phyloP scores from a whole-genome alignment of 208 protist species.

The Trypanosoma mega region DNA sequence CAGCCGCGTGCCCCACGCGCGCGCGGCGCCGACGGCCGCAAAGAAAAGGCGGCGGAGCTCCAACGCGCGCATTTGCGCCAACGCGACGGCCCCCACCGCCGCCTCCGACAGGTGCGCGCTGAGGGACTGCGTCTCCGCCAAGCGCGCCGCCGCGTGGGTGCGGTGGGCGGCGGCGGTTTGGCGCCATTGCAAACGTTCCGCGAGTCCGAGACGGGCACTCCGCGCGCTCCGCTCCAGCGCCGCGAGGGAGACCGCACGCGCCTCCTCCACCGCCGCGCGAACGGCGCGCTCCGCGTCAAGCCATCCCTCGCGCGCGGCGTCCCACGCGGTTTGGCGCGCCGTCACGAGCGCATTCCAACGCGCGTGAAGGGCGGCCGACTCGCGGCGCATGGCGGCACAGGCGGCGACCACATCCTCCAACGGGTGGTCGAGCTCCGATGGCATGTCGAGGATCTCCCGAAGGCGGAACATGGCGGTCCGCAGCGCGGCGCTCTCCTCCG shows the following conservation, averaged over 20 bases:
- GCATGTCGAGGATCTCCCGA: conserved; percentile 35
- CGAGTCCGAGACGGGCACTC: conserved; percentile 15
- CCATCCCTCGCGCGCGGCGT: conserved; percentile 8
- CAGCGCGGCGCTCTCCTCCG: conserved; percentile 31
- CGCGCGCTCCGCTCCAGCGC: conserved; percentile 16
- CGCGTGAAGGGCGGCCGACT: conserved; percentile 24
- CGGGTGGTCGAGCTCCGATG: conserved; percentile 48
- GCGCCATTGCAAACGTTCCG: not conserved
- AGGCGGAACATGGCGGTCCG: conserved; percentile 34
- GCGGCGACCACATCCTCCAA: conserved; percentile 34
- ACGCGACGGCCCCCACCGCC: no score
- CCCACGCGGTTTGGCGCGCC: conserved; percentile 20
- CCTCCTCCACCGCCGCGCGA: conserved; percentile 4
- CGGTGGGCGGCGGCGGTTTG: no score
- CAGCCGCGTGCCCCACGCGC: not conserved
- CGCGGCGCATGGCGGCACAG: conserved; percentile 18
- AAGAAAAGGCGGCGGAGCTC: not conserved
- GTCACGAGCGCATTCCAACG: conserved; percentile 22
- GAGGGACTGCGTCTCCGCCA: no score
- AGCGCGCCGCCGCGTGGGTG: no score
- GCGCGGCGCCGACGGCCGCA: conserved; percentile 3
- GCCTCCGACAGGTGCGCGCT: no score
- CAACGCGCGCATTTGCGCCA: not conserved
- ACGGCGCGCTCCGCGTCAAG: conserved; percentile 25
- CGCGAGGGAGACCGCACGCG: conserved; percentile 20